Evolutionary conservation across 345 rosid genomes (phyloP).

Genomic region (Populus alba): DNA sequence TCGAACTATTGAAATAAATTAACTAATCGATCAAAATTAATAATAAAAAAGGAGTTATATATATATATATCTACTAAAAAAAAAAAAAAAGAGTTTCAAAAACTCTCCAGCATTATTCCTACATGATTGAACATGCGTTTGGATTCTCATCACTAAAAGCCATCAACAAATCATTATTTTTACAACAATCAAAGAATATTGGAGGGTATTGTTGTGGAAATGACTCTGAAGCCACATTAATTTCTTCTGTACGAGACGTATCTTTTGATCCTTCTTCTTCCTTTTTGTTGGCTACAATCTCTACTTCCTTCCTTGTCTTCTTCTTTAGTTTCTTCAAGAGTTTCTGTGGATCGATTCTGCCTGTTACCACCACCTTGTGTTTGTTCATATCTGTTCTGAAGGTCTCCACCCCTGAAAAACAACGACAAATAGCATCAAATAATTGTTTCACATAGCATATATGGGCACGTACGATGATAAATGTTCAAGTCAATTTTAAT

Average conservation of each 20-base stretch:
- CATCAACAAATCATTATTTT: slow-evolving; percentile 29
- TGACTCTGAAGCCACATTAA: neutral
- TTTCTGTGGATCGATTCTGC: slow-evolving; percentile 52
- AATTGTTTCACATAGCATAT: too few relatives aligned
- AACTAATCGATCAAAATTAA: too few relatives aligned
- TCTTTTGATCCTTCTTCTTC: slow-evolving; percentile 20
- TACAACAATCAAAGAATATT: slow-evolving; percentile 13
- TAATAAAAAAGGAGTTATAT: too few relatives aligned
- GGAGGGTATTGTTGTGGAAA: neutral
- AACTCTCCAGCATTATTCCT: neutral
- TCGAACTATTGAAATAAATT: too few relatives aligned
- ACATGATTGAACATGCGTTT: slow-evolving; percentile 57
- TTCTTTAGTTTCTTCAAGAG: slow-evolving; percentile 68
- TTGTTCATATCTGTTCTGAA: slow-evolving; percentile 63
- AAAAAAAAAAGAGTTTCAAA: neutral
- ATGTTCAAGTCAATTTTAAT: neutral
- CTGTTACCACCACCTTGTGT: slow-evolving; percentile 58
- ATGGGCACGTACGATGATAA: too few relatives aligned
- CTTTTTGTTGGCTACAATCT: slow-evolving; percentile 29
- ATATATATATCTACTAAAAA: too few relatives aligned
- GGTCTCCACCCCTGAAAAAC: slow-evolving; percentile 54
- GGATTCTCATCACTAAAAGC: slow-evolving; percentile 74
- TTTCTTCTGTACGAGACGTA: neutral
- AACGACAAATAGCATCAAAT: neutral
- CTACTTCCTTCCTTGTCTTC: slow-evolving; percentile 59